Conservation (phyloP, 1,284 basidiomycete genomes). For the Earliella scabrosa region DNA sequence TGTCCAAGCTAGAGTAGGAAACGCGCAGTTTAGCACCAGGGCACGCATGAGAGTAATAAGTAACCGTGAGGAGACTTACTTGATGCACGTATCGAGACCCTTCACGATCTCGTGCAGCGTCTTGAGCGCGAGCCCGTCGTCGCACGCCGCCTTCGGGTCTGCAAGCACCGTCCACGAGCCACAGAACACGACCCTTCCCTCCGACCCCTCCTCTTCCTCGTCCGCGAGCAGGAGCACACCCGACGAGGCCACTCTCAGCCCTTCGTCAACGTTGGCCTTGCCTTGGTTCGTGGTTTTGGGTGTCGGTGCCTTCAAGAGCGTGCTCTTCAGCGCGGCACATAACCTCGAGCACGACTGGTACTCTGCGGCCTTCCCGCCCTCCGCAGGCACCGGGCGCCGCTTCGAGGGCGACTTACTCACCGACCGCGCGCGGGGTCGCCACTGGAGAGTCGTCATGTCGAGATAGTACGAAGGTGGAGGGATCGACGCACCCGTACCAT, state of each 20-base stretch:
- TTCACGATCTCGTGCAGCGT: conserved; percentile 21
- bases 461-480: conserved; percentile 14
- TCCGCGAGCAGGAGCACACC: conserved; percentile 16
- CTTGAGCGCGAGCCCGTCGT: conserved; percentile 19
- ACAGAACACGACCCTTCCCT: conserved; percentile 10
- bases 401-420: conserved; percentile 4
- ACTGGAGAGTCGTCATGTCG: conserved; percentile 16
- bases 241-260: conserved; percentile 11
- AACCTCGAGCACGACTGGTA: conserved; percentile 11
- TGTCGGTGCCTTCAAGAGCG: neutral
- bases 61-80: neutral
- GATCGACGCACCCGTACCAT: no score
- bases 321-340: conserved; percentile 8
- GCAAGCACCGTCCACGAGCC: conserved; percentile 17
- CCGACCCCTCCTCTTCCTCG: neutral
- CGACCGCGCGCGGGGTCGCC: conserved; percentile 10
- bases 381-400: neutral
- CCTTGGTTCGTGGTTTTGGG: neutral
- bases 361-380: conserved; percentile 3
- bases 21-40: neutral
- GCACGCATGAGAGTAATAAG: no score
- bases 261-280: neutral
- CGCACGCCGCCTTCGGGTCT: conserved; percentile 8
- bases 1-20: neutral
- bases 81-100: conserved; percentile 4